Evolutionary conservation across 805 yeast genomes (phyloP), one percentile per base, ranked within the genome.

Genomic region (Danielia reshetovae): DNA sequence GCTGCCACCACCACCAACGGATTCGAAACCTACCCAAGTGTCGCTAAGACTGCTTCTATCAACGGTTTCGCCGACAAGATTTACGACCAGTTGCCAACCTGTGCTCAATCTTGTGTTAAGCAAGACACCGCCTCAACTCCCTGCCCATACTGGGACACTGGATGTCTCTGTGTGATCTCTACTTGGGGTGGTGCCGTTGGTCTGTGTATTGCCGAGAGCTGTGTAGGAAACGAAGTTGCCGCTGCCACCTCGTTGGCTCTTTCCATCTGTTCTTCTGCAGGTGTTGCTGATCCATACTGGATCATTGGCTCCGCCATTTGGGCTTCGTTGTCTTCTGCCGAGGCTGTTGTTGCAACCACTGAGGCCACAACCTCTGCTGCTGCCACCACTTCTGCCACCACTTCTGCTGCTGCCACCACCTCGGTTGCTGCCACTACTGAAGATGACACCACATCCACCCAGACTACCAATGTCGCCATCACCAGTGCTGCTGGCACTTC

Each of bases 111-210:
- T 3, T 65, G 70, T 54, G 58, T 63, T 18, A 43, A 35, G 29
- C 45, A 46, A 28, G 47, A 55, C 36, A 62, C 69, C 30, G 57
- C 59, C 7, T 43, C 47, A 27, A 62, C 69, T 14, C 70, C 70
- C 30, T 65, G 72, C 42, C 72, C 72, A 30, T 62, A 63, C 58
- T 65, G 70, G 70, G 72, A 65, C 46, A 57, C 70, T 30, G 72
- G 72, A 17, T 65, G 72, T 52, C 58, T 65, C 35, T 65, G 72
- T 59, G 67, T 62, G 28, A 64, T 65, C 61, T 51, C 65, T 27
- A 43, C 43, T 28, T 65, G 59, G 54, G 53, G 51, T 24, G 57
- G 57, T 8, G 36, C 37, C 22, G 59, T 65, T 19, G 70, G 62
- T 31, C 46, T 56, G 34, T 65, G 72, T 59, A 38, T 54, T 24